Conservation (phyloP, 2,329 filamentous ascomycete species). For the Parafenestella ontariensis region DNA sequence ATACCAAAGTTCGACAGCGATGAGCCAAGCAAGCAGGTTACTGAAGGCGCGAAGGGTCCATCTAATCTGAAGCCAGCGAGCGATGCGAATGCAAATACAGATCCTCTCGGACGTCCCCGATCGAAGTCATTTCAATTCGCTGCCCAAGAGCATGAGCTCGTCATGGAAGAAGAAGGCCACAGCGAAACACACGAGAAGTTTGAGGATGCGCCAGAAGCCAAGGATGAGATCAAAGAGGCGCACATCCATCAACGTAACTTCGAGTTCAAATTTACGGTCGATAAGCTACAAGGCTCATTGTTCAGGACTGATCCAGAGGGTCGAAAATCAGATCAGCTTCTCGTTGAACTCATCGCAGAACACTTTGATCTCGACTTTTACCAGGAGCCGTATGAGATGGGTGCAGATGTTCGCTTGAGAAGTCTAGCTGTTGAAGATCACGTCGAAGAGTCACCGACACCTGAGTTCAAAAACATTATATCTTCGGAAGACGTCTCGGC, state of each 20-base stretch:
- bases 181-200: slow-evolving; percentile 69
- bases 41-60: slow-evolving; percentile 42
- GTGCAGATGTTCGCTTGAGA: slow-evolving; percentile 85
- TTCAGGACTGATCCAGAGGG: slow-evolving; percentile 85
- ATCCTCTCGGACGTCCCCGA: slow-evolving; percentile 59
- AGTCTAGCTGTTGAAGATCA: slow-evolving; percentile 93
- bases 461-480: slow-evolving; percentile 97
- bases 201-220: slow-evolving; percentile 71
- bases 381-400: slow-evolving; percentile 89
- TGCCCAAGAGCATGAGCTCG: slow-evolving; percentile 74
- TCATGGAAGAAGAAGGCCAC: slow-evolving; percentile 76
- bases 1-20: slow-evolving; percentile 79
- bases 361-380: slow-evolving; percentile 88
- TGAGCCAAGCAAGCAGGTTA: slow-evolving; percentile 44
- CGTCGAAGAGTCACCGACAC: slow-evolving; percentile 81
- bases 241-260: slow-evolving; percentile 90
- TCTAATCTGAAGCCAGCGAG: slow-evolving; percentile 48
- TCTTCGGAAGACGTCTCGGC: slow-evolving; percentile 79
- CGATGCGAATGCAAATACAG: slow-evolving; percentile 36
- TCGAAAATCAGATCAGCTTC: slow-evolving; percentile 75
- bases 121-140: slow-evolving; percentile 79
- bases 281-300: slow-evolving; percentile 89
- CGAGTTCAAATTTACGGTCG: slow-evolving; percentile 95
- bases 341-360: slow-evolving; percentile 92
- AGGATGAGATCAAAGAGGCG: slow-evolving; percentile 42